Conservation (phyloP, 1,139 yeast species). For the Hanseniaspora gamundiae region DNA sequence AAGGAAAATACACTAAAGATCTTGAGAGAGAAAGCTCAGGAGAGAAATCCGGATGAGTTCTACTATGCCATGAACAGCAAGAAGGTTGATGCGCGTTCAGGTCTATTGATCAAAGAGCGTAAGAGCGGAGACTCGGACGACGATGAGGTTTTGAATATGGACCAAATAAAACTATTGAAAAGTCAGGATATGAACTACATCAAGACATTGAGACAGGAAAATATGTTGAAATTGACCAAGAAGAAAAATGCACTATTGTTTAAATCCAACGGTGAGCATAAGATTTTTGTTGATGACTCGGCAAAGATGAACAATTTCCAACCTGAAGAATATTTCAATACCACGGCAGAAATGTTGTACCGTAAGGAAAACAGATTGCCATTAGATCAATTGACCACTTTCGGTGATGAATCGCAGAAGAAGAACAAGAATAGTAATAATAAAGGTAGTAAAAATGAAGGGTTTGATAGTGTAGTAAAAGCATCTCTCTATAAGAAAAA, state of each 20-base stretch:
- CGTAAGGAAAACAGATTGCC: conserved; percentile 66
- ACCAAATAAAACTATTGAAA: conserved; percentile 70
- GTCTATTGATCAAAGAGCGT: conserved; percentile 55
- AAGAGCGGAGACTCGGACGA: conserved; percentile 26
- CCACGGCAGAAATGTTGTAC: conserved; percentile 49
- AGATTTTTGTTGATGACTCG: conserved; percentile 66
- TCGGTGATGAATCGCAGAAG: conserved; percentile 4
- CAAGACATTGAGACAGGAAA: conserved; percentile 62
- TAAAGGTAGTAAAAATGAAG: conserved; percentile 7
- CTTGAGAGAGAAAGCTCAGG: conserved; percentile 57
- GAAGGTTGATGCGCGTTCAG: conserved; percentile 49
- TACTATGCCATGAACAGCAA: conserved; percentile 80
- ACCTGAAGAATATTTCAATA: conserved; percentile 55
- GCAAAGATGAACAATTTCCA: conserved; percentile 45
- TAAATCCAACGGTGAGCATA: conserved; percentile 57
- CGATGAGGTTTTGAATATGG: conserved; percentile 38
- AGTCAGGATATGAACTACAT: conserved; percentile 85
- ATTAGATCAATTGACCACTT: conserved; percentile 37
- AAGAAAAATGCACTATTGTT: conserved; percentile 44
- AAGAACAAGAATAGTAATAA: conserved; percentile 16
- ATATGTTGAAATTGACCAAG: conserved; percentile 50
- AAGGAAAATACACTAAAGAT: conserved; percentile 78
- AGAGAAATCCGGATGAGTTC: conserved; percentile 90
- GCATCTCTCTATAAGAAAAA: conserved; percentile 42
- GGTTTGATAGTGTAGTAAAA: conserved; percentile 23